These are phyloP conservation scores for Verticillium albo-atrum DNA, from an alignment of 2,329 filamentous ascomycete genomes.

Conservation along the genomic window DNA sequence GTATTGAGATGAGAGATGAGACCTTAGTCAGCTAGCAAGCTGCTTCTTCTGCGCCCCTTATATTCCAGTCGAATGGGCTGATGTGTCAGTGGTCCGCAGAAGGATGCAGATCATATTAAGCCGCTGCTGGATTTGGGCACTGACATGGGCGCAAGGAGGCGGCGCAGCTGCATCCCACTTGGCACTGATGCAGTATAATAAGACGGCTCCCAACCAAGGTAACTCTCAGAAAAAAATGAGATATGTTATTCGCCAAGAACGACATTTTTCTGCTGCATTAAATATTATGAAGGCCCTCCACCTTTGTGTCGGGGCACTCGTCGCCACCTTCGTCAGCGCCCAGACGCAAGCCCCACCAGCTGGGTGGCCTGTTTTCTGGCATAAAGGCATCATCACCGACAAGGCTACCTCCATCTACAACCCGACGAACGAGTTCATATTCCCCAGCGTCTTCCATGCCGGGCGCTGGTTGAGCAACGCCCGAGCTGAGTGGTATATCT, in stretches of 20 bases:
- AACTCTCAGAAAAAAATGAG: background rate
- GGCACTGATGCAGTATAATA: background rate
- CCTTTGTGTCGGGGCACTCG: background rate
- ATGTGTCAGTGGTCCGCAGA: too few species aligned
- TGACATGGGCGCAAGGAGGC: background rate
- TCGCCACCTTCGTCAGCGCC: constrained; percentile 1
- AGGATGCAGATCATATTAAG: too few species aligned
- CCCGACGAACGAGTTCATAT: constrained; percentile 20
- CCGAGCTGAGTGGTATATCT: constrained; percentile 18
- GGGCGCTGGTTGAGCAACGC: constrained; percentile 12
- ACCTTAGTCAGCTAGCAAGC: too few species aligned
- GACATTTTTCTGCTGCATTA: background rate
- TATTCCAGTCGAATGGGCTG: too few species aligned
- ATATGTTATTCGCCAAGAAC: background rate
- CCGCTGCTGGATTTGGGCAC: too few species aligned
- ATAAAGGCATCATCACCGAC: constrained; percentile 16
- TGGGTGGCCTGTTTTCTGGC: constrained; percentile 16
- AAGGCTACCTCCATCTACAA: constrained; percentile 16
- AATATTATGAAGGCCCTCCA: background rate
- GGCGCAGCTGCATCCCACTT: background rate
- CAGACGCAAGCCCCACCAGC: constrained; percentile 7
- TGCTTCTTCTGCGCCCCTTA: too few species aligned
- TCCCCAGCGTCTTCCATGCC: constrained; percentile 18
- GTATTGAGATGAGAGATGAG: too few species aligned
- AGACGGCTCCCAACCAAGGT: background rate